phyloP scores from a whole-genome alignment of 768 basidiomycete species.

The Sistotremastrum niveocremeum region DNA sequence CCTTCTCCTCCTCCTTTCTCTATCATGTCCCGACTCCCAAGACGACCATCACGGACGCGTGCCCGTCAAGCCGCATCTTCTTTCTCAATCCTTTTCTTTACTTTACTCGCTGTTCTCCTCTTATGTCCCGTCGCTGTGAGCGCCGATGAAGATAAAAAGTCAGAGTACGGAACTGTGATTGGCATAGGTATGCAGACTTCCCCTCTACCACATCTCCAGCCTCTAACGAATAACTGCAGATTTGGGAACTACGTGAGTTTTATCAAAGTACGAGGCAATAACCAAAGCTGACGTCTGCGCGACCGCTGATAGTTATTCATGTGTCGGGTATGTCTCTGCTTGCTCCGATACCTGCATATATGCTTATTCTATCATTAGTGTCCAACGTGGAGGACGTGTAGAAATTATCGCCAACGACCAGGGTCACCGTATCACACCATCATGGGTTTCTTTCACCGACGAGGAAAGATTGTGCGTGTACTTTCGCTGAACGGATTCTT shows the following conservation, averaged over 20 bases:
- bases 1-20: background rate
- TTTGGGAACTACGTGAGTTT: constrained; percentile 69
- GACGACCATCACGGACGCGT: constrained; percentile 11
- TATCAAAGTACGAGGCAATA: background rate
- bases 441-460: constrained; percentile 72
- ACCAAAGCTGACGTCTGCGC: constrained; percentile 12
- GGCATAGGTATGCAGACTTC: constrained; percentile 59
- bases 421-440: constrained; percentile 80
- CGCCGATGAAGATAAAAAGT: constrained; percentile 45
- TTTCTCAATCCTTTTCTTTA: constrained; percentile 24
- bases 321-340: constrained; percentile 63
- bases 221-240: constrained; percentile 28
- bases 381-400: constrained; percentile 73
- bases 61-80: constrained; percentile 10
- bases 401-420: constrained; percentile 88
- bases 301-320: constrained; percentile 61
- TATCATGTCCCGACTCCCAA: background rate
- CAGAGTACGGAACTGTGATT: constrained; percentile 86
- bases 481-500: constrained; percentile 9
- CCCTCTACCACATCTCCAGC: too few relatives aligned
- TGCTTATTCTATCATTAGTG: constrained; percentile 27
- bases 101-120: constrained; percentile 58
- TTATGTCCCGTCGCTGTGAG: constrained; percentile 48
- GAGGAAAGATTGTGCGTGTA: constrained; percentile 51
- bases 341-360: background rate